These are phyloP conservation scores for Geotrichum europaeum DNA, from an alignment of 1,139 yeast genomes.

Conservation along the genomic window DNA sequence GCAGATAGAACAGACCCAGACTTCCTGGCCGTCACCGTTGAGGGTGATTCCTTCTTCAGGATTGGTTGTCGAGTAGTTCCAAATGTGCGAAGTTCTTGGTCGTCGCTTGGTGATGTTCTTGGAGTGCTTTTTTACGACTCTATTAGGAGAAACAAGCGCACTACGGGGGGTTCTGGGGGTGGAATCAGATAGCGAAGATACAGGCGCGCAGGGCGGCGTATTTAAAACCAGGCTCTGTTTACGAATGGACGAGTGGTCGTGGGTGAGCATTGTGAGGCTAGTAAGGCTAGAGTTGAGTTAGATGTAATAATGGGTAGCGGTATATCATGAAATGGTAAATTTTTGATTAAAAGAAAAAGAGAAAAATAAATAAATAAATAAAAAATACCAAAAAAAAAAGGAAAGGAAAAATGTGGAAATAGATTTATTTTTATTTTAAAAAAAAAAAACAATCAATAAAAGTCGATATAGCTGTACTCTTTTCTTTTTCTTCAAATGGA, in stretches of 20 bases:
- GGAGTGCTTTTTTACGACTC: slow-evolving; percentile 5
- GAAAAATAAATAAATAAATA: not conserved
- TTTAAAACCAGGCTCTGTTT: not conserved
- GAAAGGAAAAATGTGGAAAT: not conserved
- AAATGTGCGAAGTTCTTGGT: slow-evolving; percentile 17
- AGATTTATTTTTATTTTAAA: not conserved
- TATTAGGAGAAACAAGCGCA: not conserved
- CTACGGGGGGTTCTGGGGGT: slow-evolving; percentile 2
- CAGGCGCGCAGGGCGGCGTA: slow-evolving; percentile 6
- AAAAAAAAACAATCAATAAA: not conserved
- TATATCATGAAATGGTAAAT: not conserved
- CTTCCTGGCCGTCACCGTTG: slow-evolving; percentile 16
- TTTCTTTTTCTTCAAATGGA: not conserved
- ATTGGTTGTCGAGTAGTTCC: slow-evolving; percentile 16
- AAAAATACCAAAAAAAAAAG: not conserved
- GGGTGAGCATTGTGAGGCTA: slow-evolving; percentile 5
- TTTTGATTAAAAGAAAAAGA: not conserved
- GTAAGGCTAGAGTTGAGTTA: not conserved
- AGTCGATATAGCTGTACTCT: not conserved
- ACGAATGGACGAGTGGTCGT: slow-evolving; percentile 1
- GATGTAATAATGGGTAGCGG: not conserved
- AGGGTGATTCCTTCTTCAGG: slow-evolving; percentile 16
- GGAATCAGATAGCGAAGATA: slow-evolving; percentile 5
- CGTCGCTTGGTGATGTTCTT: slow-evolving; percentile 12
- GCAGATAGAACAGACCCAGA: slow-evolving; percentile 17